These are phyloP conservation scores for Bipolaris cookei DNA, from an alignment of 2,329 filamentous ascomycete species.

Conservation along the genomic window DNA sequence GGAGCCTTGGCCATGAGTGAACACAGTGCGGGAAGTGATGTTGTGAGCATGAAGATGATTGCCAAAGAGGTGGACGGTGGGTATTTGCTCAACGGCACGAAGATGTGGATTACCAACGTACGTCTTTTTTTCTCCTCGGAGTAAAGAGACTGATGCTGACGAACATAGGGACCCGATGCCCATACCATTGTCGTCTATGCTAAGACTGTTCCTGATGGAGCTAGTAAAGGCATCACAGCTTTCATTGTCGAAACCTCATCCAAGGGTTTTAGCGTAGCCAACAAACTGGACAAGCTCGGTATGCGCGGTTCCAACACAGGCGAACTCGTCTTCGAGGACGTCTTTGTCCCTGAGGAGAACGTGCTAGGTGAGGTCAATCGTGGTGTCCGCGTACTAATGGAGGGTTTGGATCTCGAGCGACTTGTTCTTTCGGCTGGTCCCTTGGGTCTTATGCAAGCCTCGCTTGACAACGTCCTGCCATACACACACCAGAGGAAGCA, in stretches of 20 bases:
- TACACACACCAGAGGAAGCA: conserved; percentile 90
- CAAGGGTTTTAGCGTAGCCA: conserved; percentile 81
- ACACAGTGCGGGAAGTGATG: conserved; percentile 87
- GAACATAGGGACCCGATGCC: conserved; percentile 77
- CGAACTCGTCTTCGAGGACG: conserved; percentile 86
- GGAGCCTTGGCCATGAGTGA: conserved; percentile 96
- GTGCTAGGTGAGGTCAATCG: conserved; percentile 79
- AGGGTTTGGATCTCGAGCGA: conserved; percentile 91
- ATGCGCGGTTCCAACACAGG: conserved; percentile 98
- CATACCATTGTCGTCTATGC: conserved; percentile 94
- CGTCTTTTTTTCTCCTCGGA: conserved; percentile 14
- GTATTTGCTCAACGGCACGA: conserved; percentile 83
- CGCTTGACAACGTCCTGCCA: conserved; percentile 83
- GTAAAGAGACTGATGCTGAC: background rate
- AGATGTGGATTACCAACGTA: conserved; percentile 99
- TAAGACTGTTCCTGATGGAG: conserved; percentile 82
- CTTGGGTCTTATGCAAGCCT: conserved; percentile 91
- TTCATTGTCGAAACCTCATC: conserved; percentile 79
- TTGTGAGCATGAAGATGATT: conserved; percentile 91
- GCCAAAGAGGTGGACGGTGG: conserved; percentile 83
- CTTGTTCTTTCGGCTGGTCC: conserved; percentile 91
- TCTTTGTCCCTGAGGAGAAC: conserved; percentile 85
- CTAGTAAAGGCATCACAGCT: conserved; percentile 89
- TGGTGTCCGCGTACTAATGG: conserved; percentile 92
- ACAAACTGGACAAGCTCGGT: conserved; percentile 96